phyloP scores from a whole-genome alignment of 805 yeast species.

The Candida peoriensis region DNA sequence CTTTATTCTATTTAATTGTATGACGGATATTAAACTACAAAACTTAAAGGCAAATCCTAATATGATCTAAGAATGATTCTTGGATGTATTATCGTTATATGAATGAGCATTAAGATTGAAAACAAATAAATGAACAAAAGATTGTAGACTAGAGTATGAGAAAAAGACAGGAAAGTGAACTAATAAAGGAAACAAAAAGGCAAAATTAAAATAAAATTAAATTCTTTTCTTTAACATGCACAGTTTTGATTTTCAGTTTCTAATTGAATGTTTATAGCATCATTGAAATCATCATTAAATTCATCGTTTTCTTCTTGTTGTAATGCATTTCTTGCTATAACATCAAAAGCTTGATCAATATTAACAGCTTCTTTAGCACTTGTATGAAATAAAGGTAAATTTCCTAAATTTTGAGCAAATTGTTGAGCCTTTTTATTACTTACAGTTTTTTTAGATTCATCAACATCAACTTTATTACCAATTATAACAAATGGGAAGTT shows the following conservation, averaged over 20 bases:
- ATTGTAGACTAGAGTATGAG: no score
- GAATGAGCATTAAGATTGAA: no score
- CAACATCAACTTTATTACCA: constrained; percentile 94
- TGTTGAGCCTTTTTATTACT: constrained; percentile 56
- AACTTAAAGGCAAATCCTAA: no score
- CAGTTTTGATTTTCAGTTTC: constrained; percentile 55
- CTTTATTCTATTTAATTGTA: no score
- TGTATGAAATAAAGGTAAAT: constrained; percentile 93
- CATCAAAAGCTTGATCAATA: constrained; percentile 93
- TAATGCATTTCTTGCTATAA: constrained; percentile 89
- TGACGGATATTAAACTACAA: no score
- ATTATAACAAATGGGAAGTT: constrained; percentile 93
- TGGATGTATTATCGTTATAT: no score
- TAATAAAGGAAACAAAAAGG: no score
- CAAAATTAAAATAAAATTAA: no score
- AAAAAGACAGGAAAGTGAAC: no score
- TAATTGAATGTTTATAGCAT: constrained; percentile 91
- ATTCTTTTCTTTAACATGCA: constrained; percentile 21
- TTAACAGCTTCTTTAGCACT: constrained; percentile 95
- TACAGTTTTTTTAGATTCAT: constrained; percentile 78
- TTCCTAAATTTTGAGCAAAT: constrained; percentile 59
- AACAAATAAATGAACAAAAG: no score
- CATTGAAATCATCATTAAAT: constrained; percentile 89
- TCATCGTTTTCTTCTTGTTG: constrained; percentile 94
- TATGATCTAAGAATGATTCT: no score